phyloP scores from a whole-genome alignment of 2,329 filamentous ascomycete species.

The Microcera coccophila region DNA sequence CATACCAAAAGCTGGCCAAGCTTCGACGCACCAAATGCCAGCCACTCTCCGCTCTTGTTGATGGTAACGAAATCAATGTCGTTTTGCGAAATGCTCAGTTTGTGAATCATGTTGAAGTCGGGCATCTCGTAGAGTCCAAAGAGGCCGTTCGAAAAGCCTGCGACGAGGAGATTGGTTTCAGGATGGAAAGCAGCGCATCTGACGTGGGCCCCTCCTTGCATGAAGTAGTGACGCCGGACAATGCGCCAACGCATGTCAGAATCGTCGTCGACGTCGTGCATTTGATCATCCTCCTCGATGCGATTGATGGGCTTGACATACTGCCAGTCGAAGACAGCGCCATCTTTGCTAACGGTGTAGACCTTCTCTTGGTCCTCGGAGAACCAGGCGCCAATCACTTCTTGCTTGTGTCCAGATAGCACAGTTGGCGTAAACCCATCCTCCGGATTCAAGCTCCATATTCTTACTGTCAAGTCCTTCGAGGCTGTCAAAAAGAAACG shows the following conservation, averaged over 20 bases:
- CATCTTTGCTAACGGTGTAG: conserved; percentile 94
- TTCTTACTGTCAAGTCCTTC: conserved; percentile 85
- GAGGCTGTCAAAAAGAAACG: conserved; percentile 90
- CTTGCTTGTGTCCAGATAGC: conserved; percentile 84
- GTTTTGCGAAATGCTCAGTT: conserved; percentile 88
- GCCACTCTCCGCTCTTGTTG: conserved; percentile 92
- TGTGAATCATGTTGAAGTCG: conserved; percentile 93
- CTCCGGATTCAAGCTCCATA: conserved; percentile 90
- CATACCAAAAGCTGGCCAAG: conserved; percentile 94
- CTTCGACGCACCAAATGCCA: conserved; percentile 94
- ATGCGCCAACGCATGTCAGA: conserved; percentile 83
- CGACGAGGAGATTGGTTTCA: conserved; percentile 84
- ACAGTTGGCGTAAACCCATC: conserved; percentile 88
- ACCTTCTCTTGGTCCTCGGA: conserved; percentile 91
- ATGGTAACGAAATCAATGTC: conserved; percentile 93
- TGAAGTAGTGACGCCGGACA: conserved; percentile 85
- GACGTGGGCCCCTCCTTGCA: conserved; percentile 82
- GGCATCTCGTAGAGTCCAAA: conserved; percentile 96
- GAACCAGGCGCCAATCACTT: conserved; percentile 93
- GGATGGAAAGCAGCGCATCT: conserved; percentile 89
- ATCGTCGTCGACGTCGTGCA: conserved; percentile 55
- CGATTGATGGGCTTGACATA: conserved; percentile 62
- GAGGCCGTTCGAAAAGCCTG: conserved; percentile 89
- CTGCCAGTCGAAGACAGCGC: conserved; percentile 92
- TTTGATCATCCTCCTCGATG: conserved; percentile 56